Evolutionary conservation across 345 rosid species (phyloP), one percentile per base, ranked within the genome.

Genomic region (Populus alba): DNA sequence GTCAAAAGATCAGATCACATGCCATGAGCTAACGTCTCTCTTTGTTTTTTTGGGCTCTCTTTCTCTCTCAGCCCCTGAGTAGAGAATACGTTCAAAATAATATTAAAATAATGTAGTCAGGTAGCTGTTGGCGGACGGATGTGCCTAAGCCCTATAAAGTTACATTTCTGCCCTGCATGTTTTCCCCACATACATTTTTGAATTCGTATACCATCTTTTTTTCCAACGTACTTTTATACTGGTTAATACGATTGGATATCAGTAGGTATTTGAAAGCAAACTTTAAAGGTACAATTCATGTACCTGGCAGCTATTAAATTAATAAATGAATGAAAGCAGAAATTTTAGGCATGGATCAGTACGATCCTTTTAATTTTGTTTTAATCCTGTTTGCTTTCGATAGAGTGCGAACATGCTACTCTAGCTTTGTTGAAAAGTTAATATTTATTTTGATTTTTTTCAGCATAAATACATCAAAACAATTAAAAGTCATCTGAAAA

Each of bases 11-110:
- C 87, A 79, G 43, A 63, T 31, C 88, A 79, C 87, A 75, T 55
- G 83, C 68, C 78, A 79, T 75, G 78, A 87, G 70, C 79, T 73
- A 89, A 87, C 89, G 90, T 89, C 90, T 87, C 89, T 79, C 82
- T 79, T 73, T 61, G 38, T 1, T 63, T 75, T 66, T 7, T 6
- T 69, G 35, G 29, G 37, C 5, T 18, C 33, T 25, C 33, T n/a
- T 20, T 76, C 67, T 39, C 41, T 71, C 23, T 68, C 89, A 55
- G 41, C 51, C 45, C 59, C 55, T 31, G 80, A 76, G 81, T 78
- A 20, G 74, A 75, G 73, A 62, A 37, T 80, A 78, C 86, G 89
- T 84, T 90, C 86, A 85, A 85, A 89, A 61, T 82, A 89, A 68
- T 80, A 68, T 68, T 87, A 76, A 89, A 77, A 47, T 62, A 88